Evolutionary conservation across 805 yeast genomes (phyloP).

Genomic region (Kazachstania viticola): DNA sequence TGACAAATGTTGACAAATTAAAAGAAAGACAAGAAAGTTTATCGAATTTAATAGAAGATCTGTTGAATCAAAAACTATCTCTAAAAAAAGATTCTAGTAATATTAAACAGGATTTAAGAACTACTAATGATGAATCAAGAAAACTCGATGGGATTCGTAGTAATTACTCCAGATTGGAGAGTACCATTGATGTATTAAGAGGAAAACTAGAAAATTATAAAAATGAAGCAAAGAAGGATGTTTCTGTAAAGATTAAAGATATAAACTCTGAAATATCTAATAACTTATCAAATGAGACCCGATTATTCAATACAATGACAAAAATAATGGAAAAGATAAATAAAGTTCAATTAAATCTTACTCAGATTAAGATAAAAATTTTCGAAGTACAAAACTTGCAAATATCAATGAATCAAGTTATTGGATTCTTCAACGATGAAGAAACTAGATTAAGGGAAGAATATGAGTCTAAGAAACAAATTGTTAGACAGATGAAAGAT

Average conservation of each 20-base stretch:
- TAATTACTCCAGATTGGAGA: constrained; percentile 14
- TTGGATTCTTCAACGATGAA: constrained; percentile 20
- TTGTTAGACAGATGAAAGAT: constrained; percentile 16
- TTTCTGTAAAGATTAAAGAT: constrained; percentile 28
- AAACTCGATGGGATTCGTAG: constrained; percentile 13
- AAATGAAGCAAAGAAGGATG: constrained; percentile 32
- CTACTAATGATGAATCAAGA: constrained; percentile 5
- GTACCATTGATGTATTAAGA: constrained; percentile 20
- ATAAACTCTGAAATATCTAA: constrained; percentile 23
- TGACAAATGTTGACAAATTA: constrained; percentile 7
- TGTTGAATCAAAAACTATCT: constrained; percentile 9
- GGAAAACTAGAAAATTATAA: constrained; percentile 27
- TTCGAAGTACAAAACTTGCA: constrained; percentile 33
- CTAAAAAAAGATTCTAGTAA: constrained; percentile 4
- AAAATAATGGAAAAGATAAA: constrained; percentile 18
- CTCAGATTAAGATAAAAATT: constrained; percentile 17
- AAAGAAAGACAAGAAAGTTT: constrained; percentile 6
- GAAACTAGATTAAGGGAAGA: constrained; percentile 19
- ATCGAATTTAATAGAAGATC: no score
- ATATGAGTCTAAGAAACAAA: constrained; percentile 21
- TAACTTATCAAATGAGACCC: constrained; percentile 14
- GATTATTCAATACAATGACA: constrained; percentile 13
- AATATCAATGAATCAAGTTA: constrained; percentile 22
- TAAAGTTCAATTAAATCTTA: constrained; percentile 14
- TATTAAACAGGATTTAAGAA: constrained; percentile 9